Evolutionary conservation across 805 yeast genomes (phyloP).

Genomic region (Candida alai): DNA sequence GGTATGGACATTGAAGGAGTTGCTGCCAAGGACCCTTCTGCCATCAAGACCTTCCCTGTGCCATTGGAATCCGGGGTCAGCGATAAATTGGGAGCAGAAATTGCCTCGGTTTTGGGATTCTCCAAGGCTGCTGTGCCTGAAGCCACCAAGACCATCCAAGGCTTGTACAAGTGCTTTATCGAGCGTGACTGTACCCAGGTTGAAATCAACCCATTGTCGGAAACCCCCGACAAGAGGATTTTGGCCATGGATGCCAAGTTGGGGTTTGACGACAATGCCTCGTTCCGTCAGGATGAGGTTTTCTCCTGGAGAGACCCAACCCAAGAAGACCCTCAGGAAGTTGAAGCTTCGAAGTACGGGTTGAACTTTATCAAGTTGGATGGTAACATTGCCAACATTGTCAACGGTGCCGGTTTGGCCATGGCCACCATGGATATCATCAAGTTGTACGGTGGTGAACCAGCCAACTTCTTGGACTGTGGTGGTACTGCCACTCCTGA

Average conservation of each 20-base stretch:
- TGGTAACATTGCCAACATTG: constrained; percentile 98
- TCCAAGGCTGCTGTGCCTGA: constrained; percentile 70
- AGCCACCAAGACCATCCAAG: constrained; percentile 83
- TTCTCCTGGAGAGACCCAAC: constrained; percentile 95
- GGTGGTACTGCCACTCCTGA: constrained; percentile 99
- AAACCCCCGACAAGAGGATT: constrained; percentile 84
- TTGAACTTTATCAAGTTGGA: constrained; percentile 96
- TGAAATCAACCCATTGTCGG: constrained; percentile 97
- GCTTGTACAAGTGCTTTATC: constrained; percentile 81
- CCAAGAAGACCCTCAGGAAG: constrained; percentile 98
- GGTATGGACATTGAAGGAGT: constrained; percentile 99
- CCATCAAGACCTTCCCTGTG: constrained; percentile 84
- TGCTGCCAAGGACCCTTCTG: constrained; percentile 85
- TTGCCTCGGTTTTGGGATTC: constrained; percentile 82
- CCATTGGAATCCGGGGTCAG: constrained; percentile 78
- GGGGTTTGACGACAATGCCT: constrained; percentile 95
- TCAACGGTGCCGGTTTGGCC: constrained; percentile 99
- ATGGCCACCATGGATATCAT: constrained; percentile 99
- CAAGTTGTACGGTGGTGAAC: constrained; percentile 96
- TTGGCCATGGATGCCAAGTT: constrained; percentile 99
- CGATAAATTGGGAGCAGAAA: constrained; percentile 65
- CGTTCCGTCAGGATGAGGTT: constrained; percentile 90
- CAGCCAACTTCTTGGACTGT: constrained; percentile 98
- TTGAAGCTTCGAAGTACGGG: constrained; percentile 83
- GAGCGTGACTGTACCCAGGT: constrained; percentile 97